Evolutionary conservation across 164 flowering plant genomes (phyloP).

Genomic region (Magnolia changhungtana): DNA sequence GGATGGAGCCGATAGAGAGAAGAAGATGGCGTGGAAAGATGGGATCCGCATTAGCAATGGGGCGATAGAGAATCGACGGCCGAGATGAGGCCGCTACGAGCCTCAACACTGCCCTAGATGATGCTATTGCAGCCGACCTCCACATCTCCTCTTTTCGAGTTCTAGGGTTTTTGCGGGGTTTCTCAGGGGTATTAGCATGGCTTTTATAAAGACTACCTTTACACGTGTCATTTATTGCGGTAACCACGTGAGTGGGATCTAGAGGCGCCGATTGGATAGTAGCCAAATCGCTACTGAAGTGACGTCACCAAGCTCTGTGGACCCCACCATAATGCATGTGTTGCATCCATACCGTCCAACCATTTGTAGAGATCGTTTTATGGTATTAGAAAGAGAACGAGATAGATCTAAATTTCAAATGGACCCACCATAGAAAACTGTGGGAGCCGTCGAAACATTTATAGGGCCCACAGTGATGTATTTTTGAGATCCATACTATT

Average conservation of each 20-base stretch:
- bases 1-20: neutral
- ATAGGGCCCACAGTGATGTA: too few species aligned
- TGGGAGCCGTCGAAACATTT: too few species aligned
- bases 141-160: neutral
- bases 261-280: neutral
- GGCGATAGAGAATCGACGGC: neutral
- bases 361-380: too few species aligned
- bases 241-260: neutral
- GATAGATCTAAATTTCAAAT: too few species aligned
- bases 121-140: conserved; percentile 7
- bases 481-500: too few species aligned
- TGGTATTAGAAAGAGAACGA: too few species aligned
- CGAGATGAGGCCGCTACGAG: conserved; percentile 5
- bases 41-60: neutral
- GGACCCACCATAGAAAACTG: too few species aligned
- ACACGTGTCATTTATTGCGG: neutral
- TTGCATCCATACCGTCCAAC: too few species aligned
- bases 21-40: neutral
- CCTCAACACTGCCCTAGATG: neutral
- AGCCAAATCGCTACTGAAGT: too few species aligned
- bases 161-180: conserved; percentile 3
- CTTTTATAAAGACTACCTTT: too few species aligned
- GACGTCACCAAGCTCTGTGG: too few species aligned
- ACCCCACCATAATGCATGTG: too few species aligned
- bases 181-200: neutral